Base-by-base conservation (phyloP, 1,139 yeast species). In the Yamadazyma songkhlaensis region DNA sequence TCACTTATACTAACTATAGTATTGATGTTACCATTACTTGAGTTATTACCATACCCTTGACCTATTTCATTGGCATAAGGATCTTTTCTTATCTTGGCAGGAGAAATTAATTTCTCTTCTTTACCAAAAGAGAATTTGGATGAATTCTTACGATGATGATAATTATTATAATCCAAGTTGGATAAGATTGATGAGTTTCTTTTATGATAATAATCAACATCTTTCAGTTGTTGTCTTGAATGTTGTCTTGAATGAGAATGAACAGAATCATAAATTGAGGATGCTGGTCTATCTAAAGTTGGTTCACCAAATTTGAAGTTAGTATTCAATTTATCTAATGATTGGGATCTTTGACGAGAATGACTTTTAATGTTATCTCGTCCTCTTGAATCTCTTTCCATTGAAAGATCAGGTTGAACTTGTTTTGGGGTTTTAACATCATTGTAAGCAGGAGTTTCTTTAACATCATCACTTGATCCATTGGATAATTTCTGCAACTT, bases 181-280 rank as follows among this genome's bases (percentile, higher is more conserved):
- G 71, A 67, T 45, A 48, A 46, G 17, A 47, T 25, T 1, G 52
- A 48, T 17, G 50, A 45, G 28, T 48, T 45, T 15, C 81, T 51
- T 43, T 57, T 59, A 46, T 67, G 66, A 31, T 47, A 46, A 28
- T 38, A 44, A 34, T 42, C 42, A 10, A 30, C 13, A 5, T 63
- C 51, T 7, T 59, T 62, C 44, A 72, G 54, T 30, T 61, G 52
- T 41, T 67, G 69, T 32, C 45, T 50, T 3, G 67, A 61, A 2
- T 46, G 47, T 15, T 27, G 29, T 12, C 29, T 13, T 34, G 59
- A 57, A 37, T 69, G 46, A 36, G 54, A 56, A 40, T 63, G 64
- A 40, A 62, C 50, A 6, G 66, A 55, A 28, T 70, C 75, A 47
- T 72, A 72, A 6, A 72, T 54, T 0, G 76, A 70, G 2, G 77